Base-by-base conservation (phyloP, 179 eudicot genomes). In the Camellia oleifera region DNA sequence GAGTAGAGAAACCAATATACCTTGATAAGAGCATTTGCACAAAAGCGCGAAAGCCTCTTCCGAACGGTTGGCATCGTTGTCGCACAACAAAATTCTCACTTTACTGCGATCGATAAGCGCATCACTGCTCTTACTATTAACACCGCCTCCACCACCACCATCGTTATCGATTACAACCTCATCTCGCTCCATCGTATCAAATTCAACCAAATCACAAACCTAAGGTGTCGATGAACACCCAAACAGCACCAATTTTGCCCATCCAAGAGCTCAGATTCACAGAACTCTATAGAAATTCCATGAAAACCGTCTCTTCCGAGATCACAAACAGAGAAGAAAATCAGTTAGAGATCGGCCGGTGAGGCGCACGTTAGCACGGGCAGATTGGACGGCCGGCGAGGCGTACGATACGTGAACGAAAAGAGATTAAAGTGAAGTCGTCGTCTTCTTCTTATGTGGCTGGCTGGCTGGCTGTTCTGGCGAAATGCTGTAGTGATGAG, bases 21-120 rank as follows among this genome's bases (percentile, higher is more conserved):
- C 98, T 86, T 94, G 95, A 85, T 94, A 94, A 68, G 95, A 91
- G 80, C 97, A 94, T 79, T 89, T 92, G 87, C 89, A 90, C 77
- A 94, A 78, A 62, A 94, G 97, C 7, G 80, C 82, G 60, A 91
- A 83, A 76, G 87, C 94, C 84, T 92, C 94, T 76, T 87, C 82
- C 6, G 87, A 85, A 74, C 95, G 89, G 77, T 87, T 90, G 14
- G 77, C 63, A 85, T 94, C 93, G 73, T 88, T 92, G 80, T 94
- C 98, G 68, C 95, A 94, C 77, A 94, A 78, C 90, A 94, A 90
- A 83, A 94, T 91, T 87, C 95, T 84, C 45, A 94, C 98, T 85
- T 89, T 92, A 81, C 95, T 94, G 66, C 97, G 88, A 89, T 94
- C 97, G 32, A 94, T 87, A 80, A 93, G 92, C 78, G 88, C 93